Evolutionary conservation across 345 rosid species (phyloP).

Genomic region (Aethionema arabicum): DNA sequence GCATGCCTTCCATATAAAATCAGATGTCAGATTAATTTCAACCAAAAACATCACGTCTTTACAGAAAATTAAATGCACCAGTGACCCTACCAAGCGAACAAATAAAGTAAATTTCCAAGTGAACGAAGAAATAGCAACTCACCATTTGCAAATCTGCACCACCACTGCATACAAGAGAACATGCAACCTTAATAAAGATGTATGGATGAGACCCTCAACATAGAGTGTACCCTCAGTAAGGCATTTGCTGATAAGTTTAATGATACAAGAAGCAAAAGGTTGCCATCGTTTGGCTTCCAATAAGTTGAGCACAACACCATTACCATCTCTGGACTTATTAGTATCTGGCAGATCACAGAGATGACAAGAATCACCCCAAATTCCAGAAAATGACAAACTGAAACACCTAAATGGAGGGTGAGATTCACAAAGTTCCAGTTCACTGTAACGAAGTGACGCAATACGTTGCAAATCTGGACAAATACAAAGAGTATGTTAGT

Average conservation of each 20-base stretch:
- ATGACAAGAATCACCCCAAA: slow-evolving; percentile 51
- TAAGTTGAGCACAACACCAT: slow-evolving; percentile 67
- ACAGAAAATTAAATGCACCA: slow-evolving; percentile 32
- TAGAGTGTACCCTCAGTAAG: slow-evolving; percentile 84
- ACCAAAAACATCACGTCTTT: slow-evolving; percentile 31
- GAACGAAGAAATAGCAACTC: slow-evolving; percentile 32
- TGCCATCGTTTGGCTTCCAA: slow-evolving; percentile 66
- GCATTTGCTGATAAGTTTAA: slow-evolving; percentile 83
- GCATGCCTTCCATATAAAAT: slow-evolving; percentile 78
- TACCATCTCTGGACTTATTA: slow-evolving; percentile 59
- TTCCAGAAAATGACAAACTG: slow-evolving; percentile 52
- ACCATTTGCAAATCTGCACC: slow-evolving; percentile 90
- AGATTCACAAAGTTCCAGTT: slow-evolving; percentile 37
- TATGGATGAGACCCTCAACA: slow-evolving; percentile 75
- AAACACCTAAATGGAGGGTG: slow-evolving; percentile 62
- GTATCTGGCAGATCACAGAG: slow-evolving; percentile 64
- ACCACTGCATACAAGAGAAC: slow-evolving; percentile 74
- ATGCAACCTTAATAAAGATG: slow-evolving; percentile 62
- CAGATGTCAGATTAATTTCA: slow-evolving; percentile 48
- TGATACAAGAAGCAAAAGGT: slow-evolving; percentile 71
- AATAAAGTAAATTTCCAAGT: slow-evolving; percentile 29
- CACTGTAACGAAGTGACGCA: slow-evolving; percentile 44
- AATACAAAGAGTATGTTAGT: slow-evolving; percentile 31
- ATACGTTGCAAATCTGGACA: slow-evolving; percentile 59
- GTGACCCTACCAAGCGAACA: slow-evolving; percentile 17